These are phyloP conservation scores for Ustilago hordei DNA, from an alignment of 1,284 basidiomycete species.

Conservation along the genomic window DNA sequence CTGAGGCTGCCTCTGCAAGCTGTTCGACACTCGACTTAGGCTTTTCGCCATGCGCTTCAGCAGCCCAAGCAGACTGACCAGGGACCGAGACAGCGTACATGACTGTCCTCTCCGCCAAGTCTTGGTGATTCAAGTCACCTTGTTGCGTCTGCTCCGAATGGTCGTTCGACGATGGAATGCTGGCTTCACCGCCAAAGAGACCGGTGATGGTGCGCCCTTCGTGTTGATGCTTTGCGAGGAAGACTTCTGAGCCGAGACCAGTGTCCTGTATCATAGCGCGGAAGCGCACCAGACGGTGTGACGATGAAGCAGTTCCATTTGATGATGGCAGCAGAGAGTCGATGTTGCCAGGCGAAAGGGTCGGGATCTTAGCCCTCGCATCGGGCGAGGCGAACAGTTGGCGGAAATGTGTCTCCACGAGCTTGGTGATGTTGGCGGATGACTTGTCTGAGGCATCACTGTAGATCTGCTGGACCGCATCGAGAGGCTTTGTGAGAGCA, in stretches of 20 bases:
- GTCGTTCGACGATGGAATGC: constrained; percentile 3
- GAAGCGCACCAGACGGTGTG: constrained; percentile 62
- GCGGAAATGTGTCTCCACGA: constrained; percentile 46
- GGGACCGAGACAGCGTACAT: constrained; percentile 67
- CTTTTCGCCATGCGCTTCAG: constrained; percentile 31
- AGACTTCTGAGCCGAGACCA: constrained; percentile 67
- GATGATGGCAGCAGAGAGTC: constrained; percentile 17
- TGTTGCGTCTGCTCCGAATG: constrained; percentile 10
- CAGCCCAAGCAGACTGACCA: constrained; percentile 65
- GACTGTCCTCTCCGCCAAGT: constrained; percentile 67
- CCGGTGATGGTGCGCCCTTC: constrained; percentile 51
- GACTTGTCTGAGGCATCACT: constrained; percentile 39
- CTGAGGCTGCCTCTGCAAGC: constrained; percentile 16
- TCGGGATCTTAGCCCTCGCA: constrained; percentile 44
- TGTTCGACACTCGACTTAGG: constrained; percentile 1
- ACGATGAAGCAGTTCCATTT: constrained; percentile 33
- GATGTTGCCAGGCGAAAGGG: constrained; percentile 30
- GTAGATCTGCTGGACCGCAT: constrained; percentile 49
- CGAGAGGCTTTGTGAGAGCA: constrained; percentile 48
- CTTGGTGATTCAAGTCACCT: constrained; percentile 50
- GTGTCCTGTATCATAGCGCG: constrained; percentile 70
- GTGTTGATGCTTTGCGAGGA: constrained; percentile 50
- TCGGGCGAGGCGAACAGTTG: constrained; percentile 40
- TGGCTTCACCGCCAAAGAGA: constrained; percentile 42
- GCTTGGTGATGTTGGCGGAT: constrained; percentile 30